These are phyloP conservation scores for Aspergillus sp. DNA, from an alignment of 2,329 filamentous ascomycete genomes.

Conservation along the genomic window DNA sequence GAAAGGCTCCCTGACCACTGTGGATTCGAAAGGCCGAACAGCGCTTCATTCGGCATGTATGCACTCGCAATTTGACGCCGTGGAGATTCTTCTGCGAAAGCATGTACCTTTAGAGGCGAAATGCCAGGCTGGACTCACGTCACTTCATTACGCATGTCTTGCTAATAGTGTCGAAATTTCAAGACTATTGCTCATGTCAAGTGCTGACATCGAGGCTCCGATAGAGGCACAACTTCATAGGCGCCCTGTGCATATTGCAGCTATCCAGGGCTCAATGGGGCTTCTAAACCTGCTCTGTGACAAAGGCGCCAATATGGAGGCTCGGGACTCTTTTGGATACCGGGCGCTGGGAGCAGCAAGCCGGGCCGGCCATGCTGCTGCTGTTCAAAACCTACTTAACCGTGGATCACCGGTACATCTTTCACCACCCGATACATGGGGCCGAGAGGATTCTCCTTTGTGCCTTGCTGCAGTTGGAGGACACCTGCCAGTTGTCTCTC, in stretches of 20 bases:
- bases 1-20: slow-evolving; percentile 26
- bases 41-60: slow-evolving; percentile 38
- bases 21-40: slow-evolving; percentile 33
- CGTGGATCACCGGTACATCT: slow-evolving; percentile 30
- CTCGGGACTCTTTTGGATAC: slow-evolving; percentile 34
- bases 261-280: slow-evolving; percentile 26
- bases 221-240: slow-evolving; percentile 23
- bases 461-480: slow-evolving; percentile 39
- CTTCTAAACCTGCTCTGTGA: slow-evolving; percentile 34
- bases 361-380: slow-evolving; percentile 32
- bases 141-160: slow-evolving; percentile 42
- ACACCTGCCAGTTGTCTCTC: slow-evolving; percentile 31
- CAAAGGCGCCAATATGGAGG: slow-evolving; percentile 32
- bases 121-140: slow-evolving; percentile 29
- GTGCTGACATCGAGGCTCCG: slow-evolving; percentile 36
- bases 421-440: slow-evolving; percentile 21
- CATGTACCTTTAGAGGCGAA: slow-evolving; percentile 28
- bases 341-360: slow-evolving; percentile 35
- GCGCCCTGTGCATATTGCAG: slow-evolving; percentile 37
- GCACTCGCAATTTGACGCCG: slow-evolving; percentile 37
- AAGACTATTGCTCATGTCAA: slow-evolving; percentile 33
- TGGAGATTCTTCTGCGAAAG: slow-evolving; percentile 38
- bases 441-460: slow-evolving; percentile 39
- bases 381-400: slow-evolving; percentile 35
- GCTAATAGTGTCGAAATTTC: slow-evolving; percentile 30